A percentile compares a stretch with the other conserved stretches of the same genome.
phyloP scores from a whole-genome alignment of 208 protist species.

The Perkinsela sp. region DNA sequence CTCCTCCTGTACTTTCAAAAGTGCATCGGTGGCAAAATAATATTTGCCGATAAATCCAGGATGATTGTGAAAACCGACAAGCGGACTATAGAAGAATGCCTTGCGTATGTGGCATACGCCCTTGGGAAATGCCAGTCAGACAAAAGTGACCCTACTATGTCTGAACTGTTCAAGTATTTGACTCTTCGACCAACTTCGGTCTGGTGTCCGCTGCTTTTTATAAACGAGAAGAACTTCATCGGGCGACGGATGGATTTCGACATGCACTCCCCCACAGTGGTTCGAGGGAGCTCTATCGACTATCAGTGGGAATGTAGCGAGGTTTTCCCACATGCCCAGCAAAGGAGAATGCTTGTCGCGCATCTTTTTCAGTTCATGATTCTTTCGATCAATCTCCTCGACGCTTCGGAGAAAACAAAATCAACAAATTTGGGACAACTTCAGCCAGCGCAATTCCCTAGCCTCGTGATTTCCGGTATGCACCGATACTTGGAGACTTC shows the following conservation, averaged over 20 bases:
- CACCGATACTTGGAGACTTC: not conserved
- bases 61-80: slow-evolving; percentile 1
- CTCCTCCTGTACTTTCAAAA: slow-evolving; percentile 1
- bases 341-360: not conserved
- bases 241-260: not conserved
- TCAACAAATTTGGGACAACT: not conserved
- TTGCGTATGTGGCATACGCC: not conserved
- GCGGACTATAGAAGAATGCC: not conserved
- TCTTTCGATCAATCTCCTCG: not conserved
- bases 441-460: not conserved
- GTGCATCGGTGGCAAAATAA: slow-evolving; percentile 1
- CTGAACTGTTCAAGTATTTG: not conserved
- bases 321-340: not conserved
- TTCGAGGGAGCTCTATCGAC: not conserved
- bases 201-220: not conserved
- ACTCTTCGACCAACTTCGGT: not conserved
- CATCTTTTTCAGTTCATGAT: not conserved
- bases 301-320: not conserved
- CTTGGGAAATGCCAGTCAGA: not conserved
- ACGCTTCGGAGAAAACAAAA: not conserved
- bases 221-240: not conserved
- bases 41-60: slow-evolving; percentile 1
- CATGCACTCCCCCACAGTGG: not conserved
- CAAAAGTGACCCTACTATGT: not conserved
- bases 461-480: not conserved